phyloP scores from a whole-genome alignment of 2,329 filamentous ascomycete species.

The Colletotrichum tropicicola region DNA sequence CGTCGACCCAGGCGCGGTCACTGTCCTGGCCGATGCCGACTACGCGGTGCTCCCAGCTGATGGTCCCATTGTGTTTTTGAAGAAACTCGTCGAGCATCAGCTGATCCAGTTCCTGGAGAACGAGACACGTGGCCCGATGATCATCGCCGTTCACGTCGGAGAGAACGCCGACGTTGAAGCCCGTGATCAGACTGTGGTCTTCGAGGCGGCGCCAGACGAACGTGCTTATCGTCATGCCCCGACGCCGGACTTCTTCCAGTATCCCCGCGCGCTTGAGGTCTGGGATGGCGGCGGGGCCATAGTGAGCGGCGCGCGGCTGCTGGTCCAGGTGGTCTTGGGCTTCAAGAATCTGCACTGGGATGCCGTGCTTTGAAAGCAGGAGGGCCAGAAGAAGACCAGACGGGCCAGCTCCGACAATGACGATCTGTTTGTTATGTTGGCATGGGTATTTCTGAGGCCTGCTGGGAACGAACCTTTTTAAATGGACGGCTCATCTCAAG shows the following conservation, averaged over 20 bases:
- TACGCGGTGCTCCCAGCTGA: conserved; percentile 58
- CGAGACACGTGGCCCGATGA: conserved; percentile 49
- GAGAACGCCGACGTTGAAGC: conserved; percentile 45
- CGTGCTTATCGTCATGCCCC: conserved; percentile 47
- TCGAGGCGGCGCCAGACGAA: conserved; percentile 50
- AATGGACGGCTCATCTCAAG: conserved; percentile 17
- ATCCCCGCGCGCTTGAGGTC: conserved; percentile 69
- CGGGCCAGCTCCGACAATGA: conserved; percentile 60
- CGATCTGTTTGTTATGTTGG: conserved; percentile 2
- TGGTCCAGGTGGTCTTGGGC: conserved; percentile 62
- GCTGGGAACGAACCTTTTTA: not conserved
- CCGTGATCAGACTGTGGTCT: conserved; percentile 45
- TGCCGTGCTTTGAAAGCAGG: conserved; percentile 60
- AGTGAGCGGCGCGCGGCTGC: conserved; percentile 70
- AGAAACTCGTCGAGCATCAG: conserved; percentile 53
- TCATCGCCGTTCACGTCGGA: conserved; percentile 48
- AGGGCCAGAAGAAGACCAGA: conserved; percentile 59
- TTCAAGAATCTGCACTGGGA: conserved; percentile 65
- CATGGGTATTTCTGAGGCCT: not conserved
- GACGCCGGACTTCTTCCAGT: conserved; percentile 51
- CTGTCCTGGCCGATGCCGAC: conserved; percentile 55
- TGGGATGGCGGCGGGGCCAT: conserved; percentile 65
- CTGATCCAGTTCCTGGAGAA: conserved; percentile 51
- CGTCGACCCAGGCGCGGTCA: conserved; percentile 53
- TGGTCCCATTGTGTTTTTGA: conserved; percentile 41